Evolutionary conservation across 2,329 filamentous ascomycete species (phyloP).

Genomic region (Berkeleyomyces basicola): DNA sequence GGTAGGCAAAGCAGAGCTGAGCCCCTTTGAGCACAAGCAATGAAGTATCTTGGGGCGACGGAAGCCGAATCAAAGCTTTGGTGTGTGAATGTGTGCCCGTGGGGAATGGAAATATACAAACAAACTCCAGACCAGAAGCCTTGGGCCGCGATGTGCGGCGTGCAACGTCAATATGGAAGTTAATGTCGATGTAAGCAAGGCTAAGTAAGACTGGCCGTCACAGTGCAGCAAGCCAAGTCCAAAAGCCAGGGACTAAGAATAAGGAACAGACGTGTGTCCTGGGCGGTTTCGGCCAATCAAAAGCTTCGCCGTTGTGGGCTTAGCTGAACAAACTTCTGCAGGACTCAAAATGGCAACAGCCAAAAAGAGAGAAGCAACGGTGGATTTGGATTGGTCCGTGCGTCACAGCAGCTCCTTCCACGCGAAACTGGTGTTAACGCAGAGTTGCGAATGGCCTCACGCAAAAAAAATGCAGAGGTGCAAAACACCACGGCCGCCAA

Average conservation of each 20-base stretch:
- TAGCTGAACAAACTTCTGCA: constrained; percentile 10
- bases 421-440: constrained; percentile 4
- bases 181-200: too few relatives aligned
- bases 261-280: background rate
- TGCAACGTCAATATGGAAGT: too few relatives aligned
- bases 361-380: constrained; percentile 9
- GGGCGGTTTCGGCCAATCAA: constrained; percentile 6
- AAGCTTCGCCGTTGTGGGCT: constrained; percentile 2
- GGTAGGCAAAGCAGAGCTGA: background rate
- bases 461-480: background rate
- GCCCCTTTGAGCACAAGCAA: background rate
- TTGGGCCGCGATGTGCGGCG: too few relatives aligned
- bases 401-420: constrained; percentile 13
- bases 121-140: too few relatives aligned
- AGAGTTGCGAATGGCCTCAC: constrained; percentile 9
- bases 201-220: background rate
- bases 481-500: background rate
- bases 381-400: constrained; percentile 9
- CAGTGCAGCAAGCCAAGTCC: background rate
- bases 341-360: constrained; percentile 13
- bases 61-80: background rate
- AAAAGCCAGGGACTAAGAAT: too few relatives aligned
- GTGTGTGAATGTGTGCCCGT: too few relatives aligned
- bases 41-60: background rate
- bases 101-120: too few relatives aligned